Percentiles rank a stretch among this genome's conserved stretches.
Conservation (phyloP, 2,329 filamentous ascomycete species). For the Cytospora mali region DNA sequence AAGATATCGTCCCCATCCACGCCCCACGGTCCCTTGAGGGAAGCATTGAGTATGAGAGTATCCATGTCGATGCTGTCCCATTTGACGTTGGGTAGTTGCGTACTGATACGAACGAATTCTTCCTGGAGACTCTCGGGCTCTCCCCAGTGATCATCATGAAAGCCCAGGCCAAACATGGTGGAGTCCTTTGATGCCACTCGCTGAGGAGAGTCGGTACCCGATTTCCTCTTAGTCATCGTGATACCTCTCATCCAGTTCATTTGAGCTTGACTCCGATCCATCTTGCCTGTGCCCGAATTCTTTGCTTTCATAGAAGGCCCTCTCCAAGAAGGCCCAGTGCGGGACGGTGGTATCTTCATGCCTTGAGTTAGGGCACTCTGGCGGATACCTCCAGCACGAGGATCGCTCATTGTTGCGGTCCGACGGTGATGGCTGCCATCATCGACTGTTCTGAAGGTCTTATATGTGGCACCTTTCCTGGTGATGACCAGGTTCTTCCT, state of each 20-base stretch:
- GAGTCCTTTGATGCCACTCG: conserved; percentile 57
- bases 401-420: conserved; percentile 63
- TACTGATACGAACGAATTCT: conserved; percentile 64
- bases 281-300: conserved; percentile 43
- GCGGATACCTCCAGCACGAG: conserved; percentile 49
- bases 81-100: conserved; percentile 63
- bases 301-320: conserved; percentile 63
- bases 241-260: conserved; percentile 73
- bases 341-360: conserved; percentile 43
- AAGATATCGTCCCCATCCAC: conserved; percentile 58
- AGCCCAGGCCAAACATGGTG: conserved; percentile 53
- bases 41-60: conserved; percentile 59
- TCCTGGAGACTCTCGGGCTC: conserved; percentile 66
- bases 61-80: conserved; percentile 69
- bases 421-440: conserved; percentile 61
- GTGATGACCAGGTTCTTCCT: conserved; percentile 71
- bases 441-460: conserved; percentile 77
- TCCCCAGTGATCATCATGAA: conserved; percentile 60
- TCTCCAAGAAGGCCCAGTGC: conserved; percentile 51
- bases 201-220: conserved; percentile 47
- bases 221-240: conserved; percentile 61
- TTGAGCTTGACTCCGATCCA: conserved; percentile 56
- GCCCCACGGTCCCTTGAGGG: conserved; percentile 67
- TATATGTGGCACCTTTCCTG: conserved; percentile 81
- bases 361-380: conserved; percentile 42